Conservation (phyloP, 2,329 filamentous ascomycete species). For the Fusarium sambucinum region DNA sequence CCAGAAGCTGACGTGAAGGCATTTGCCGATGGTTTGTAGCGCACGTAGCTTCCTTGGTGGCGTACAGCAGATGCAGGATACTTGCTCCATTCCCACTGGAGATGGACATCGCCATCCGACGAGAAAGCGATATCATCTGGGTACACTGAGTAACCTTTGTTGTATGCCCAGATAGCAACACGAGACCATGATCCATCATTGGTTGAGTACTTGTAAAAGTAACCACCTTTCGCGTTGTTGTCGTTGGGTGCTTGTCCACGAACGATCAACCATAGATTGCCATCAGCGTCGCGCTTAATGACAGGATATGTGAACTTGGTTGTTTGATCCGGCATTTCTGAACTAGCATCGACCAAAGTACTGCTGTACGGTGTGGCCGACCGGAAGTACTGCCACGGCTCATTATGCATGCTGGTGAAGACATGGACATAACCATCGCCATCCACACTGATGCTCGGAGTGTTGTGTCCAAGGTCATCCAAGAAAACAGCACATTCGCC, state of each 20-base stretch:
- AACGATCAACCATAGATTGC: constrained; percentile 22
- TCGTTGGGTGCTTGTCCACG: constrained; percentile 26
- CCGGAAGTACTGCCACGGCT: constrained; percentile 45
- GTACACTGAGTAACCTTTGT: constrained; percentile 43
- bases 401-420: constrained; percentile 49
- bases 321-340: constrained; percentile 40
- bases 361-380: constrained; percentile 39
- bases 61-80: constrained; percentile 44
- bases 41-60: constrained; percentile 46
- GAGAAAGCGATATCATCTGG: constrained; percentile 47
- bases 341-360: constrained; percentile 37
- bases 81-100: constrained; percentile 49
- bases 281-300: constrained; percentile 18
- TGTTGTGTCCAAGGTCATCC: constrained; percentile 45
- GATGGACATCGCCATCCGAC: constrained; percentile 45
- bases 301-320: constrained; percentile 31
- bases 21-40: constrained; percentile 42
- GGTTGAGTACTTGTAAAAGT: constrained; percentile 27
- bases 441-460: constrained; percentile 21
- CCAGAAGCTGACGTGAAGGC: constrained; percentile 34
- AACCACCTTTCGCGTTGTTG: constrained; percentile 13
- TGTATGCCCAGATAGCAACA: constrained; percentile 37
- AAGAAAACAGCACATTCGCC: constrained; percentile 41
- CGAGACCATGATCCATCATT: constrained; percentile 7
- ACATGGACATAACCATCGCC: constrained; percentile 47